Percentiles rank a stretch among this genome's conserved stretches.
Conservation (phyloP, 2,329 filamentous ascomycete genomes). For the Ceratocystis eucalypticola region DNA sequence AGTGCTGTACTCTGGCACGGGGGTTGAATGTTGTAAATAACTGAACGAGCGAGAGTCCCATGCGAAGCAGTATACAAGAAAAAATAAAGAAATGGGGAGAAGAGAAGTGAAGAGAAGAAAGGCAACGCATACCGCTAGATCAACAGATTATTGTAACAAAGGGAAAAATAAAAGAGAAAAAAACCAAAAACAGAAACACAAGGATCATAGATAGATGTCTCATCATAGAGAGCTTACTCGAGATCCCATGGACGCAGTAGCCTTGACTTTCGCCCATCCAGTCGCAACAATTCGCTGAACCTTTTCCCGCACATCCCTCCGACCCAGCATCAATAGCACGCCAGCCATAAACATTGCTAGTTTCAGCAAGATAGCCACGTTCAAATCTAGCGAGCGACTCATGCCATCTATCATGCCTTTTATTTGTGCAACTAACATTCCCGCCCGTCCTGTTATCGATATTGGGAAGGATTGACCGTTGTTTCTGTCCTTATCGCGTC, state of each 20-base stretch:
- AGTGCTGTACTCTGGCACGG: neutral
- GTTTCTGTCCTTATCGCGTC: constrained; percentile 13
- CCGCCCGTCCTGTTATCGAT: constrained; percentile 29
- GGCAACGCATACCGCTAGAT: neutral
- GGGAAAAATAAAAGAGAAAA: neutral
- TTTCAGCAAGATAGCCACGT: constrained; percentile 43
- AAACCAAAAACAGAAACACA: neutral
- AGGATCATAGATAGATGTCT: neutral
- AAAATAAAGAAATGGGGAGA: neutral
- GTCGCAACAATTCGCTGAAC: constrained; percentile 53
- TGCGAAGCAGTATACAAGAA: constrained; percentile 14
- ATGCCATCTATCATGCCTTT: constrained; percentile 39
- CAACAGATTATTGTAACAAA: neutral
- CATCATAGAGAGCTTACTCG: constrained; percentile 86
- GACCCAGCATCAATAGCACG: constrained; percentile 61
- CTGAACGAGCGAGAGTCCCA: constrained; percentile 4
- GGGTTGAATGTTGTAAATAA: neutral
- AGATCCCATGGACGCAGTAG: constrained; percentile 87
- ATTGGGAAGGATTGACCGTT: constrained; percentile 25
- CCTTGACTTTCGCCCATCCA: constrained; percentile 67
- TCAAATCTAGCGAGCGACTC: constrained; percentile 38
- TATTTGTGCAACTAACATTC: constrained; percentile 40
- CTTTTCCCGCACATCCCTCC: constrained; percentile 60
- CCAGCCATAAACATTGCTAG: constrained; percentile 69
- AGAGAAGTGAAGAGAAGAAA: neutral